phyloP scores from a whole-genome alignment of 2,329 filamentous ascomycete genomes.

The Phialocephala sp. region DNA sequence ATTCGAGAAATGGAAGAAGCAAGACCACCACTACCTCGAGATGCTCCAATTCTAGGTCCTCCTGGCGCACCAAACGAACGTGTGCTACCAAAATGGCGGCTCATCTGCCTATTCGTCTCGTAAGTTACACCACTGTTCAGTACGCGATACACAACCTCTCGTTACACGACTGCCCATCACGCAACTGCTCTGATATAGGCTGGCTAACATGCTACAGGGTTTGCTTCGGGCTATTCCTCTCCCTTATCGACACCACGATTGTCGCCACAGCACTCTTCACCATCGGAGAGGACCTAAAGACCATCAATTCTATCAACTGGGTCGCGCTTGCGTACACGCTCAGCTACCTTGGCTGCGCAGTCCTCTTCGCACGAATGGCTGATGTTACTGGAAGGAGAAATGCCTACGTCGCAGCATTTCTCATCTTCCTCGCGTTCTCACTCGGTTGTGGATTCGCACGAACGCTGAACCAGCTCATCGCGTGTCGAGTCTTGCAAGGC shows the following conservation, averaged over 20 bases:
- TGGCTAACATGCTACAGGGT: constrained; percentile 34
- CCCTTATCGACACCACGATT: constrained; percentile 64
- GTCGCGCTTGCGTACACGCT: constrained; percentile 59
- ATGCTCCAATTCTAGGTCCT: background rate
- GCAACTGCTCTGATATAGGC: too few species aligned
- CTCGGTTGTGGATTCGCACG: constrained; percentile 57
- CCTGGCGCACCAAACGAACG: constrained; percentile 6
- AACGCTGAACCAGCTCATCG: constrained; percentile 48
- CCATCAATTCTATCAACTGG: constrained; percentile 55
- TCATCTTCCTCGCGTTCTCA: constrained; percentile 62
- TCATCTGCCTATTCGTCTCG: constrained; percentile 13
- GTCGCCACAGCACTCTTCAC: constrained; percentile 62
- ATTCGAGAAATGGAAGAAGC: background rate
- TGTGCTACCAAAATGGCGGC: constrained; percentile 14
- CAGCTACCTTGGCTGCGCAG: constrained; percentile 60
- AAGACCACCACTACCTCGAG: background rate
- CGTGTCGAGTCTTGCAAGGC: constrained; percentile 41
- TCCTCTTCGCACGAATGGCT: constrained; percentile 59
- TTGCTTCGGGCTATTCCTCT: constrained; percentile 59
- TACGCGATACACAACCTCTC: too few species aligned
- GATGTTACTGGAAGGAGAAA: constrained; percentile 60
- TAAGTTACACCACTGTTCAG: background rate
- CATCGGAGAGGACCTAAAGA: constrained; percentile 59
- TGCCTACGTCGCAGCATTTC: constrained; percentile 56
- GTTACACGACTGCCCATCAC: too few species aligned